phyloP scores from a whole-genome alignment of 2,329 filamentous ascomycete genomes.

The Fusarium stilboides region DNA sequence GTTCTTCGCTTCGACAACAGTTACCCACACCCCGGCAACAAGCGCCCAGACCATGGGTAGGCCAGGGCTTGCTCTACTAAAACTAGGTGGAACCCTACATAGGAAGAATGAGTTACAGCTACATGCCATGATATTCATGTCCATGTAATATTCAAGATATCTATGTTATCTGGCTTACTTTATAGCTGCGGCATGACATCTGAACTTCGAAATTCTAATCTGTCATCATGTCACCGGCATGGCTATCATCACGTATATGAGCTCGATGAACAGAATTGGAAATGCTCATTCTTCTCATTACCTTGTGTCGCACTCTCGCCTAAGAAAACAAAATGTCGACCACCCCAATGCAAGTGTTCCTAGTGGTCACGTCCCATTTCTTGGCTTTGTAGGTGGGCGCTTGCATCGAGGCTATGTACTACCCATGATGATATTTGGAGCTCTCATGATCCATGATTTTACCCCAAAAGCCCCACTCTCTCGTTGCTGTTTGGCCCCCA shows the following conservation, averaged over 20 bases:
- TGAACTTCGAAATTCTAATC: no score
- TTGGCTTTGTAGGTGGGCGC: conserved; percentile 45
- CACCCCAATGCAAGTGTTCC: neutral
- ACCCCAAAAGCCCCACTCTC: conserved; percentile 31
- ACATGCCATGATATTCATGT: no score
- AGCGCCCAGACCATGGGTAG: neutral
- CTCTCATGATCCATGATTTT: conserved; percentile 41
- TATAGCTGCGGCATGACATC: no score
- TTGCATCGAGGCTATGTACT: conserved; percentile 44
- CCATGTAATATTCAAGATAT: no score
- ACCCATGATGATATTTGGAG: conserved; percentile 33
- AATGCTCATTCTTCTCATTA: neutral
- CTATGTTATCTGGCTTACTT: no score
- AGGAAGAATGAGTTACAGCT: no score
- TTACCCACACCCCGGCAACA: neutral
- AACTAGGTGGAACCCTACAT: neutral
- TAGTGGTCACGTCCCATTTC: conserved; percentile 34
- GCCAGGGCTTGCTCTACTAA: neutral
- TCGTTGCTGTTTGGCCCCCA: conserved; percentile 33
- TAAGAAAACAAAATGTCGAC: neutral
- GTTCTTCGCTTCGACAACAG: neutral
- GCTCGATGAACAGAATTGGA: neutral
- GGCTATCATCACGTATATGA: no score
- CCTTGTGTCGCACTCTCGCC: neutral
- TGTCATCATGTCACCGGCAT: no score